Conservation (phyloP, 805 yeast genomes). For the Ogataea wickerhamii region DNA sequence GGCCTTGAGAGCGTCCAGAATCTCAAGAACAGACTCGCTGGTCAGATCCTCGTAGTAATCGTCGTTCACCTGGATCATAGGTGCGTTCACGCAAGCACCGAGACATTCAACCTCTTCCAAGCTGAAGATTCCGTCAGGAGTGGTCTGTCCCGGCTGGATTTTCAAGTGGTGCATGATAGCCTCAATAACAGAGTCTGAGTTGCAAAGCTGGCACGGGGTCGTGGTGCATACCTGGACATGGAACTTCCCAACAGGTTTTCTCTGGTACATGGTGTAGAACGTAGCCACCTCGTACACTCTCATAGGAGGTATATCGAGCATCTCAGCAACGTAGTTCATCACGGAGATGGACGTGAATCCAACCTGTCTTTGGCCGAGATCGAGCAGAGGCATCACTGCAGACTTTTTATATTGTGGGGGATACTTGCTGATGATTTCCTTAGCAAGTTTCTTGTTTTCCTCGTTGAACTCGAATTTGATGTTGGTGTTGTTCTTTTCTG, state of each 20-base stretch:
- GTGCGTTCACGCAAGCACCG: slow-evolving; percentile 91
- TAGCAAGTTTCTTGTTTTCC: slow-evolving; percentile 65
- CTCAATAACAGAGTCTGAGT: slow-evolving; percentile 73
- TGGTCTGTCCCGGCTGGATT: slow-evolving; percentile 74
- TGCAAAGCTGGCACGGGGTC: slow-evolving; percentile 84
- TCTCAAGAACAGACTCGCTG: slow-evolving; percentile 54
- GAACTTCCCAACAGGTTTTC: slow-evolving; percentile 81
- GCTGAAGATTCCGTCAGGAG: slow-evolving; percentile 70
- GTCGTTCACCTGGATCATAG: slow-evolving; percentile 82
- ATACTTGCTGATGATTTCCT: slow-evolving; percentile 70
- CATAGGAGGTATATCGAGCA: slow-evolving; percentile 89
- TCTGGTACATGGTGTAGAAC: slow-evolving; percentile 86
- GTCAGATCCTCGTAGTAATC: slow-evolving; percentile 82
- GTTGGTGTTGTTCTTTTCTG: slow-evolving; percentile 60
- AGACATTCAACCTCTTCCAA: slow-evolving; percentile 86
- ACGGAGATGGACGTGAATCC: slow-evolving; percentile 85
- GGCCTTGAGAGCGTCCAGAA: slow-evolving; percentile 58
- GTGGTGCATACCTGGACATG: slow-evolving; percentile 86
- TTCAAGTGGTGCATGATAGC: slow-evolving; percentile 60
- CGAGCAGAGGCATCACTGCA: slow-evolving; percentile 84
- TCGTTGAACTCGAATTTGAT: slow-evolving; percentile 69
- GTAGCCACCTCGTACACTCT: slow-evolving; percentile 92
- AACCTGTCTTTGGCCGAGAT: slow-evolving; percentile 80
- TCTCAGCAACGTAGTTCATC: slow-evolving; percentile 84
- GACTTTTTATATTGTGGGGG: slow-evolving; percentile 85